Base-by-base conservation (phyloP, 345 rosid genomes). In the Boechera stricta region DNA sequence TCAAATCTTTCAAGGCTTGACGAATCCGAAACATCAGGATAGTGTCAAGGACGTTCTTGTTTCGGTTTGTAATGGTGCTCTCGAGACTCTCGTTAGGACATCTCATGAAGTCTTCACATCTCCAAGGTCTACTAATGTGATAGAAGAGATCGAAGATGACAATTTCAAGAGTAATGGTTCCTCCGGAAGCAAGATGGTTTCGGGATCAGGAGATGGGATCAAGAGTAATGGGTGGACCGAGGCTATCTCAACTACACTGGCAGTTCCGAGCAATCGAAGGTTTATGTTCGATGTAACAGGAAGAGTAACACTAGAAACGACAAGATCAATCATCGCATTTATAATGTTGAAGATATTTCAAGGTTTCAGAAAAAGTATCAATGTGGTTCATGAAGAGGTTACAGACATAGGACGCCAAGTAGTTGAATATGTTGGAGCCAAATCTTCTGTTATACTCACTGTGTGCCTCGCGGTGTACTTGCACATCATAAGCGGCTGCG, bases 271-370 rank as follows among this genome's bases (percentile, higher is more conserved):
- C 65, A 96, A 96, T 73, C 80, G 86, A 70, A 86, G 57, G 83
- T 88, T 93, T 84, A 86, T 90, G 87, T 86, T 93, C 38, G 97
- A 96, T 77, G 89, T 93, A 77, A 93, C 98, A 2, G 96, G 99
- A 68, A 87, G 95, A 84, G 98, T 91, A 64, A 91, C 99, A 3
- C 73, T 91, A 39, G 92, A 86, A 64, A 88, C 93, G 0, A 41
- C 88, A 28, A 90, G 90, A 67, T 91, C 97, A 28, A 49, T 91
- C 28, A 70, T 91, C 28, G 92, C 72, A 60, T 83, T 83, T 62
- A 38, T 96, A 57, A 71, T 87, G 77, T 71, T 93, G 91, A 93
- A 85, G 84, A 77, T 85, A 31, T 82, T 84, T 0, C 89, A 91
- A 48, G 82, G 89, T 63, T 63, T 89, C 13, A 96, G 78, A 75